These are phyloP conservation scores for Medicago arabica DNA, from an alignment of 306 rosid species.

Conservation along the genomic window DNA sequence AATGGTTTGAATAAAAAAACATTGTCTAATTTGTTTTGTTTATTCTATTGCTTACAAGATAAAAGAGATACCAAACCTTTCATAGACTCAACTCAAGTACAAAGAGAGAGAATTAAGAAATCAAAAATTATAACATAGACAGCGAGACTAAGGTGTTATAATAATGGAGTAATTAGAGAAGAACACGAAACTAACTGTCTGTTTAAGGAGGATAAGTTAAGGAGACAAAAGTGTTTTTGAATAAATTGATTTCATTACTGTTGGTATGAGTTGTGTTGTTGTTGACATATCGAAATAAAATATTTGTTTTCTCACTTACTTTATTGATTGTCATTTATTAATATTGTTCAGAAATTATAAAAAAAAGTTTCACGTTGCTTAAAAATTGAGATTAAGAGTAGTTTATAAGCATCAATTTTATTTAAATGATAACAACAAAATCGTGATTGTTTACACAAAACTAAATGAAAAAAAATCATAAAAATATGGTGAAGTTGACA, in stretches of 20 bases:
- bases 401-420: too few relatives aligned
- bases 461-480: too few relatives aligned
- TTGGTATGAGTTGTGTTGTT: constrained; percentile 53
- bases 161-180: constrained; percentile 35
- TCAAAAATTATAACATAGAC: constrained; percentile 3
- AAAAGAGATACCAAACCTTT: constrained; percentile 59
- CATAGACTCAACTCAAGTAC: constrained; percentile 53
- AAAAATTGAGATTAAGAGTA: too few relatives aligned
- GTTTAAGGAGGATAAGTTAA: constrained; percentile 44
- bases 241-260: constrained; percentile 17
- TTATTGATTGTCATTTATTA: too few relatives aligned
- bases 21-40: neutral
- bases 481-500: too few relatives aligned
- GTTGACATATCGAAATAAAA: constrained; percentile 55
- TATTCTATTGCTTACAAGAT: neutral
- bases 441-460: too few relatives aligned
- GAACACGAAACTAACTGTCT: constrained; percentile 4
- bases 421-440: too few relatives aligned
- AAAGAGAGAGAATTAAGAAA: constrained; percentile 24
- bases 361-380: too few relatives aligned
- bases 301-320: neutral
- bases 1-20: constrained; percentile 37
- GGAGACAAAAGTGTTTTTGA: constrained; percentile 27
- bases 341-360: too few relatives aligned
- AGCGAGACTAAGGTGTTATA: constrained; percentile 15